phyloP scores from a whole-genome alignment of 768 basidiomycete species.

The Suillus ampliporus region DNA sequence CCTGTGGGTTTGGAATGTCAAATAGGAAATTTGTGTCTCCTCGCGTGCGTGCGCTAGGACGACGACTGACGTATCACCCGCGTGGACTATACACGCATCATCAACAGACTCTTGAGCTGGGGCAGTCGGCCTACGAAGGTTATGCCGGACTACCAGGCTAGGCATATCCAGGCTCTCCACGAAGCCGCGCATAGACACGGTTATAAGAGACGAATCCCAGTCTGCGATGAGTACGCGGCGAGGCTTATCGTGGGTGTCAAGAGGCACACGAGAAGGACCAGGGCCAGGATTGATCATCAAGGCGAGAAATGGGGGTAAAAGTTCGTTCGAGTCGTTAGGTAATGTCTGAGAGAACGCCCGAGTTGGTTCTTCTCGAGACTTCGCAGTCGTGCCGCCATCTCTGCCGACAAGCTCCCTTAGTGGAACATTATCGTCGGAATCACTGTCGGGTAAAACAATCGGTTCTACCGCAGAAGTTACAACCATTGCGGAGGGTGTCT shows the following conservation, averaged over 20 bases:
- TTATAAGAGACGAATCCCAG: conserved; percentile 24
- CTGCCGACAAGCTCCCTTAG: background rate
- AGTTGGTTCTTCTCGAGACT: background rate
- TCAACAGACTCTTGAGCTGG: conserved; percentile 42
- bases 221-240: conserved; percentile 41
- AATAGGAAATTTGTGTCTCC: conserved; percentile 37
- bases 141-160: conserved; percentile 21
- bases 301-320: background rate
- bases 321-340: background rate
- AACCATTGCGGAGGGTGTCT: background rate
- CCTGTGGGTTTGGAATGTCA: conserved; percentile 11
- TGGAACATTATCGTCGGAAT: background rate
- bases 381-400: background rate
- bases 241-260: conserved; percentile 43
- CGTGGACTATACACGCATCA: conserved; percentile 46
- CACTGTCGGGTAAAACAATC: background rate
- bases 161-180: conserved; percentile 37
- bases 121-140: conserved; percentile 26
- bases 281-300: conserved; percentile 3
- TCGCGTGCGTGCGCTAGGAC: conserved; percentile 48
- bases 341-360: background rate
- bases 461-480: background rate
- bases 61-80: conserved; percentile 30
- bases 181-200: conserved; percentile 47
- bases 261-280: conserved; percentile 20